These are phyloP conservation scores for Penicillium rolfsii DNA, from an alignment of 2,329 filamentous ascomycete genomes.

Conservation along the genomic window DNA sequence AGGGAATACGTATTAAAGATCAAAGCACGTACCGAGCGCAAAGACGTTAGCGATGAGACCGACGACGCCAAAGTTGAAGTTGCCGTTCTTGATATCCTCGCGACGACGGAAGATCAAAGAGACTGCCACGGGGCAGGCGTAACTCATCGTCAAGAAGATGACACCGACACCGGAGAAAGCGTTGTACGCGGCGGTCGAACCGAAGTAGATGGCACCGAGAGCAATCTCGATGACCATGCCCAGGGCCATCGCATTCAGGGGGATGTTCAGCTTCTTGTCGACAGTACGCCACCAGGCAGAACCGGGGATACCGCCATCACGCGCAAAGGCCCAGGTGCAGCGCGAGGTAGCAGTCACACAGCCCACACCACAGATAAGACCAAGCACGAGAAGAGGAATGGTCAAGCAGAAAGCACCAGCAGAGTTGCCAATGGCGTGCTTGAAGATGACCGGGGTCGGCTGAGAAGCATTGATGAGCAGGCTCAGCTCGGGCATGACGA, in stretches of 20 bases:
- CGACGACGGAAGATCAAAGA: conserved; percentile 63
- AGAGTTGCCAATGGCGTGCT: conserved; percentile 69
- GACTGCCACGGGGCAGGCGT: conserved; percentile 68
- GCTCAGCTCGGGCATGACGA: conserved; percentile 69
- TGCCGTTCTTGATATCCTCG: conserved; percentile 54
- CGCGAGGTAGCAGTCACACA: conserved; percentile 71
- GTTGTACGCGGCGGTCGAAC: conserved; percentile 75
- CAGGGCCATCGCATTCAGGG: conserved; percentile 68
- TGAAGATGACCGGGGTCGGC: conserved; percentile 74
- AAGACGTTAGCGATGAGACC: conserved; percentile 66
- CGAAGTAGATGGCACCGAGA: conserved; percentile 76
- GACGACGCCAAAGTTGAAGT: conserved; percentile 60
- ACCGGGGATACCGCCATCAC: conserved; percentile 72
- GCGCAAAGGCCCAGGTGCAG: conserved; percentile 73
- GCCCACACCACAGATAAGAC: conserved; percentile 72
- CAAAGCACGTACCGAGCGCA: conserved; percentile 59
- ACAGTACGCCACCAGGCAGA: conserved; percentile 67
- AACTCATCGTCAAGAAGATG: conserved; percentile 73
- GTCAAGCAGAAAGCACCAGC: conserved; percentile 72
- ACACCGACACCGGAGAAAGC: conserved; percentile 80
- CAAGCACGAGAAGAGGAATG: conserved; percentile 68
- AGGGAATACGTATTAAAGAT: not conserved
- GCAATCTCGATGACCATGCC: conserved; percentile 70
- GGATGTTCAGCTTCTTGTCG: conserved; percentile 66
- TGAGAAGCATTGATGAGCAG: conserved; percentile 67